phyloP scores from a whole-genome alignment of 257 asterid genomes.

The Sherardia arvensis region DNA sequence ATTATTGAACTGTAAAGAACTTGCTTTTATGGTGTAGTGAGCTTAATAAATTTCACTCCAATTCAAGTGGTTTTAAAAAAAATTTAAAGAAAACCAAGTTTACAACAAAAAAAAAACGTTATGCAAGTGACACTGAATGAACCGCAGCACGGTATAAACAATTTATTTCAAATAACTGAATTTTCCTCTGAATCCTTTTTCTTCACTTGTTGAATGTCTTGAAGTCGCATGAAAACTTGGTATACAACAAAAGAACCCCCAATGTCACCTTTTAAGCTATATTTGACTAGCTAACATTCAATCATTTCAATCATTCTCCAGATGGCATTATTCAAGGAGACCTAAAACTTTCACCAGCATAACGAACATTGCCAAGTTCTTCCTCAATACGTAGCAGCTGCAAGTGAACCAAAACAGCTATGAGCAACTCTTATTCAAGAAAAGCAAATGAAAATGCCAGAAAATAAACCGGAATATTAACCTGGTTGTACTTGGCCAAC shows the following conservation, averaged over 20 bases:
- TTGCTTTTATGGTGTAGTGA: too few relatives aligned
- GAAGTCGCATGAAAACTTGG: background rate
- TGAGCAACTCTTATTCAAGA: background rate
- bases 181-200: background rate
- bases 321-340: conserved; percentile 35
- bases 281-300: background rate
- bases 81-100: too few relatives aligned
- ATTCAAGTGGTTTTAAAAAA: too few relatives aligned
- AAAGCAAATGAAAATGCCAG: background rate
- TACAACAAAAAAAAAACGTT: too few relatives aligned
- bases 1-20: too few relatives aligned
- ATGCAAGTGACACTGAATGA: background rate
- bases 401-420: conserved; percentile 2
- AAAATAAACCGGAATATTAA: conserved; percentile 2
- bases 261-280: background rate
- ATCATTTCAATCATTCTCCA: background rate
- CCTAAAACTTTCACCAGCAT: conserved; percentile 96
- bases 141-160: background rate
- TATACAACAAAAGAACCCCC: conserved; percentile 1
- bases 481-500: conserved; percentile 96
- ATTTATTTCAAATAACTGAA: background rate
- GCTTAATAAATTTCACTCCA: too few relatives aligned
- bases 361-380: conserved; percentile 85
- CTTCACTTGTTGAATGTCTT: too few relatives aligned
- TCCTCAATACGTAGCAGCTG: conserved; percentile 96